Conservation (phyloP, 148 eudicot species). For the Chenopodium berlandieri region DNA sequence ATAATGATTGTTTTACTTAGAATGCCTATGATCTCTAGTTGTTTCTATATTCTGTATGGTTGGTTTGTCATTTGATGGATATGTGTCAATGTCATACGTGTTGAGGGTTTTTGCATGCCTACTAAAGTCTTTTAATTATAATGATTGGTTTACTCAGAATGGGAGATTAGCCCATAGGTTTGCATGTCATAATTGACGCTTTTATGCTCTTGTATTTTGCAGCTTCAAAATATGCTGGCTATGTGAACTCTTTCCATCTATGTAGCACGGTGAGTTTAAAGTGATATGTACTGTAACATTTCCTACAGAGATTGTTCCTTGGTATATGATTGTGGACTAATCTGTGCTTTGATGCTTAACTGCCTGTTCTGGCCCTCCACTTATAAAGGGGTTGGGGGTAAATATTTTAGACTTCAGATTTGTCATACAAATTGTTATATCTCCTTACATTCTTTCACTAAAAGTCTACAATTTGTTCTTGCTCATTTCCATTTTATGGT, state of each 20-base stretch:
- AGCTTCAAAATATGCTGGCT: slow-evolving; percentile 96
- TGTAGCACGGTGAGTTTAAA: slow-evolving; percentile 78
- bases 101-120: not conserved
- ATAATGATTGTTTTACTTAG: not conserved
- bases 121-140: not conserved
- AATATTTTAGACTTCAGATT: not conserved
- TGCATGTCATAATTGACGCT: not conserved
- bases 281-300: not conserved
- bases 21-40: not conserved
- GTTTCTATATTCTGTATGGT: not conserved
- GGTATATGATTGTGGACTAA: not conserved
- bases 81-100: not conserved
- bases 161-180: not conserved
- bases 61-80: not conserved
- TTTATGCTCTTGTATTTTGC: slow-evolving; percentile 30
- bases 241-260: slow-evolving; percentile 78
- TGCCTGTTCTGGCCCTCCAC: too few relatives aligned
- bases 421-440: not conserved
- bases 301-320: not conserved
- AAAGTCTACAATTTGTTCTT: not conserved
- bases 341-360: not conserved
- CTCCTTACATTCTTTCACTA: not conserved
- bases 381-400: not conserved
- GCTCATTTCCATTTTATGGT: not conserved
- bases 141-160: not conserved